Evolutionary conservation across 2,329 filamentous ascomycete genomes (phyloP), one percentile per base, ranked within the genome.

Genomic region (Penicillium glabrum): DNA sequence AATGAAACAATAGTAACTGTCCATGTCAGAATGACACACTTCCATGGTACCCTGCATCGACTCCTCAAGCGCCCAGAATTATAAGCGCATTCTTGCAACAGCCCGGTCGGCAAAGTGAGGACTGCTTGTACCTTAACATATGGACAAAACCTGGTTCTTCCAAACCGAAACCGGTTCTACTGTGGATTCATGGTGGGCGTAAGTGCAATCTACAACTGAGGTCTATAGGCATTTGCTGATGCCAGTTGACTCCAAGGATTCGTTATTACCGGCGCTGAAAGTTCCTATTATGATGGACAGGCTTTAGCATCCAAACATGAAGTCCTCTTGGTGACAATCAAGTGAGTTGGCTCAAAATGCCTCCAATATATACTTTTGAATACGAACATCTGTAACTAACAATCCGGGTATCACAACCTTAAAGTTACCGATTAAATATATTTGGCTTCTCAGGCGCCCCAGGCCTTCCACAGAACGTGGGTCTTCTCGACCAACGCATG

Each of bases 401-500:
- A 5, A 23, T 14, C 14, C 2, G 35, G 9, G 9, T 19, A 1
- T 16, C 35, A 9, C 10, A 41, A 41, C 19, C 19, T 23, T 6
- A 11, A 21, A 63, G 63, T 62, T 77, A 77, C 59, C 72, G 75
- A 3, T n/a, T 75, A 33, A 75, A 74, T 53, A 73, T 79, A 51
- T 77, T 79, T 54, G 76, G 77, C 6, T 79, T 77, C 57, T 70
- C 74, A 0, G 69, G 70, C 11, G 72, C 73, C 16, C 66, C 69
- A 5, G 70, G 67, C 16, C 50, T 59, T 8, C 49, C 61, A 5
- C 61, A 62, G 14, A 85, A 85, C 56, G 64, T 82, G 2, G 83
- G 81, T 1, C 67, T 85, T 6, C 73, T 78, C 5, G 83, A 86
- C 59, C 82, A 84, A 62, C 76, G 83, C 2, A 61, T 77, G 14